Evolutionary conservation across 2,329 filamentous ascomycete genomes (phyloP), one percentile per base, ranked within the genome.

Genomic region (Alternaria atra): DNA sequence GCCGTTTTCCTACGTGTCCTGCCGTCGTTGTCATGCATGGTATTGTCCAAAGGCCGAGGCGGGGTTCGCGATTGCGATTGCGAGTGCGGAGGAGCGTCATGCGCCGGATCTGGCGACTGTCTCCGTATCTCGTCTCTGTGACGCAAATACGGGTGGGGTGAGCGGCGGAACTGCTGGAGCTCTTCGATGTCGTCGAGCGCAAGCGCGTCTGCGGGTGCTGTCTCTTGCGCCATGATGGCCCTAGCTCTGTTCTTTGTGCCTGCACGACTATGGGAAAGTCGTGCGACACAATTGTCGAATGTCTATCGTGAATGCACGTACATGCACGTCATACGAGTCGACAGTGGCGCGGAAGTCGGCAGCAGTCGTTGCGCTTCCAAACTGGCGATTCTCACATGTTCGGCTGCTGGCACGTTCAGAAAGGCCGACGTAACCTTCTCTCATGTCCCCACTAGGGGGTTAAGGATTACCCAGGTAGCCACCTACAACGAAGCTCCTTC

Each of bases 121-220:
- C 60, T 54, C 27, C 64, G 66, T 43, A 76, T 63, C 30, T 75
- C 67, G 46, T 71, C 64, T 43, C 68, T 65, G 39, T 72, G 76
- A 37, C 74, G 77, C 40, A 75, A 72, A 60, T 80, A 80, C 13
- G 77, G 77, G 52, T 80, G 76, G 25, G 77, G 77, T 8, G 76
- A 78, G 52, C 77, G 77, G 40, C 75, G 75, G 56, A 78, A 76
- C 30, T 77, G 66, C 58, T 76, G 71, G 56, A 78, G 70, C 15
- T 70, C 47, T 65, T 76, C 72, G 13, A 73, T 60, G 39, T 77
- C 75, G 27, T 64, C 60, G 13, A 60, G 13, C 35, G 68, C 50
- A 35, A 57, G 68, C 55, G 62, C 61, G 55, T 73, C 68, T 25
- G 67, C 59, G 51, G 66, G 63, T 53, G 66, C 62, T 32, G 48